Conservation (phyloP, 78 protist species). For the Pelomyxa schiedti region DNA sequence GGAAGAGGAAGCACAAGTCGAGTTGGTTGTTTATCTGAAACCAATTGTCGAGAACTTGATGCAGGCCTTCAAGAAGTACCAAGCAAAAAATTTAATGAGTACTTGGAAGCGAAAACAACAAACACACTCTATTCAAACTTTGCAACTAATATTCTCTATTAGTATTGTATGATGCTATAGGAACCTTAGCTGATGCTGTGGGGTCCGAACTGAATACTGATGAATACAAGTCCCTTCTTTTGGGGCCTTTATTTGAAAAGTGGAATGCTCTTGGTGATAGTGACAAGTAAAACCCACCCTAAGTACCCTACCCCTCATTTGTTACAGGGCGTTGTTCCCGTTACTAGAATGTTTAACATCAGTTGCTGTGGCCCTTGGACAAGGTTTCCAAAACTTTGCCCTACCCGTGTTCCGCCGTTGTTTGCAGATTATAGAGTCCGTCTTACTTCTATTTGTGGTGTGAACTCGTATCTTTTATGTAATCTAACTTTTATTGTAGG, state of each 20-base stretch:
- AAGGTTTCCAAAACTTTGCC: constrained; percentile 32
- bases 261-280: constrained; percentile 49
- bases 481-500: not conserved
- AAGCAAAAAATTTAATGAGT: constrained; percentile 68
- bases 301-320: not conserved
- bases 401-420: constrained; percentile 33
- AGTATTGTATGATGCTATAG: constrained; percentile 68
- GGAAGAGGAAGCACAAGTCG: constrained; percentile 48
- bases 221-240: constrained; percentile 17
- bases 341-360: constrained; percentile 69
- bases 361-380: constrained; percentile 54
- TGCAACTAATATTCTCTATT: too few relatives aligned
- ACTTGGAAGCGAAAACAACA: too few relatives aligned
- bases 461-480: not conserved
- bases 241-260: constrained; percentile 59
- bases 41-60: constrained; percentile 37
- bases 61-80: constrained; percentile 49
- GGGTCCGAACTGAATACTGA: constrained; percentile 54
- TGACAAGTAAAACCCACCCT: constrained; percentile 18
- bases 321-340: constrained; percentile 37
- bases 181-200: constrained; percentile 60
- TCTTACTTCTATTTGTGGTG: not conserved
- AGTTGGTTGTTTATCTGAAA: constrained; percentile 36
- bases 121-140: too few relatives aligned
- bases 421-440: constrained; percentile 13